phyloP scores from a whole-genome alignment of 305 asterid genomes.

The Coffea humblotiana region DNA sequence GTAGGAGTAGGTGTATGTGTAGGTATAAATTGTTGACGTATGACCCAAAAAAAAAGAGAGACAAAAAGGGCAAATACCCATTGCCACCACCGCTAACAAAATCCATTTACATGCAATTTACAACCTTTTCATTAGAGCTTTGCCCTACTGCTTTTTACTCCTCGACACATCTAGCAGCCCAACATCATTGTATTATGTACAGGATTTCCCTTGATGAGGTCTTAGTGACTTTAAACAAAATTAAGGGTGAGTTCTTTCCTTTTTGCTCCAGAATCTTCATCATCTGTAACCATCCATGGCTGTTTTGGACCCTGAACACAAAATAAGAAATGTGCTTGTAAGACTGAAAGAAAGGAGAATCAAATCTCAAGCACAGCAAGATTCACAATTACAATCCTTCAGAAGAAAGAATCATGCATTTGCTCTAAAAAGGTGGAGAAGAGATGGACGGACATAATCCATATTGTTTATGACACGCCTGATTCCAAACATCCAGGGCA shows the following conservation, averaged over 20 bases:
- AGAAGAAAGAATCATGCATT: background rate
- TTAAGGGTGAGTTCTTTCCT: background rate
- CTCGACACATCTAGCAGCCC: background rate
- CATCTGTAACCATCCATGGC: constrained; percentile 75
- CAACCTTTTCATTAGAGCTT: background rate
- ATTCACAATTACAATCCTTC: background rate
- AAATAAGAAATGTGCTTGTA: background rate
- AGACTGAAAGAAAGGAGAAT: background rate
- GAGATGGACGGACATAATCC: background rate
- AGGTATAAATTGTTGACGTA: too few species aligned
- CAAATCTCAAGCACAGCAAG: background rate
- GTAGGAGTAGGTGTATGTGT: too few species aligned
- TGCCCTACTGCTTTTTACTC: background rate
- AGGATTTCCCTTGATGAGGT: background rate
- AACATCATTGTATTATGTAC: background rate
- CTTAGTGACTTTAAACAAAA: background rate
- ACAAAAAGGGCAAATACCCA: background rate
- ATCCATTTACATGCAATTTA: background rate
- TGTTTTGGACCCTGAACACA: constrained; percentile 63
- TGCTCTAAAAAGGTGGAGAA: constrained; percentile 2
- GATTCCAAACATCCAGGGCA: background rate
- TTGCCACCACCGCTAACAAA: background rate
- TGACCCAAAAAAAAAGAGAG: background rate
- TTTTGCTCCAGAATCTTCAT: constrained; percentile 34
- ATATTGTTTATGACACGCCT: background rate